Percentiles rank a stretch among this genome's conserved stretches.
phyloP scores from a whole-genome alignment of 1,139 yeast species.

The Sugiyamaella neomexicana region DNA sequence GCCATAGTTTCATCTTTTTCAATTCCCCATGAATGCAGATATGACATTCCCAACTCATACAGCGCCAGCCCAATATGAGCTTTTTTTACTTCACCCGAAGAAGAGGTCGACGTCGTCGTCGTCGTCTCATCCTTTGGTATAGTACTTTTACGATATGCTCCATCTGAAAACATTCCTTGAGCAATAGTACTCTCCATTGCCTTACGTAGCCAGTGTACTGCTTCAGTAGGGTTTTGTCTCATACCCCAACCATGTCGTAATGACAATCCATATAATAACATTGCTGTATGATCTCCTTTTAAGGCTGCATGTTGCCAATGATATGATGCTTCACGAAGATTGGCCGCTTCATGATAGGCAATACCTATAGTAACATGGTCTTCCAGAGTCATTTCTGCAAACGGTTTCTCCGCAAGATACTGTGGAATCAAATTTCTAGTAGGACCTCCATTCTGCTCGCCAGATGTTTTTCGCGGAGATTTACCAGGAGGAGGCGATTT shows the following conservation, averaged over 20 bases:
- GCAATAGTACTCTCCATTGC: constrained; percentile 43
- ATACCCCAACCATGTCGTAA: constrained; percentile 72
- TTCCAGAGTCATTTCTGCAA: constrained; percentile 35
- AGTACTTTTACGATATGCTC: constrained; percentile 11
- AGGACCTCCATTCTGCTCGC: neutral
- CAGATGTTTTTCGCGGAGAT: constrained; percentile 3
- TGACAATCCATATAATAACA: constrained; percentile 70
- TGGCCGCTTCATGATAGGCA: constrained; percentile 56
- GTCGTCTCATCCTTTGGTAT: neutral
- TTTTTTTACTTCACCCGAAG: constrained; percentile 29
- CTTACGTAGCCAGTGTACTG: constrained; percentile 61
- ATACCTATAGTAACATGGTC: constrained; percentile 55
- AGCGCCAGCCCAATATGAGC: constrained; percentile 46
- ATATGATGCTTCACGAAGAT: constrained; percentile 67
- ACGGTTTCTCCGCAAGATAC: constrained; percentile 21
- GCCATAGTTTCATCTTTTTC: constrained; percentile 59
- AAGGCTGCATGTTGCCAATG: constrained; percentile 65
- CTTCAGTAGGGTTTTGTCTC: constrained; percentile 54
- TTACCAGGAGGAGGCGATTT: constrained; percentile 10
- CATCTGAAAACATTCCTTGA: constrained; percentile 18
- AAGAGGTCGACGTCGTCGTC: constrained; percentile 9
- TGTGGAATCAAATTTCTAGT: constrained; percentile 1
- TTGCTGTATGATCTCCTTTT: constrained; percentile 64
- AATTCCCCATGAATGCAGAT: constrained; percentile 61
- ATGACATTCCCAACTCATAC: constrained; percentile 63